Conservation (phyloP, 1,139 yeast species). For the Geotrichum carabidarum region DNA sequence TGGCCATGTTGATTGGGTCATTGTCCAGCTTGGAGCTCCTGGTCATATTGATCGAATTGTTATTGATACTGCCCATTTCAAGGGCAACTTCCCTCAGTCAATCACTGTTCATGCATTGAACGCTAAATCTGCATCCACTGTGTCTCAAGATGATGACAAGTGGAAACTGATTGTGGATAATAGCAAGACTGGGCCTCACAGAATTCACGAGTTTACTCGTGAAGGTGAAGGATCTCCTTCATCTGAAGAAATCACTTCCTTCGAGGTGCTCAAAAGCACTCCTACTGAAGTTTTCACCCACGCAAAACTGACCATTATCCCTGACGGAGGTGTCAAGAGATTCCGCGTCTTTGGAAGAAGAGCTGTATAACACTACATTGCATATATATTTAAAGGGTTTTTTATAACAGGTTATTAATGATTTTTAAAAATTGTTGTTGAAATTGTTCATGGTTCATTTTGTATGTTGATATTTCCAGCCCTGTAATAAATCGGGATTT, state of each 20-base stretch:
- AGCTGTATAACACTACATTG: constrained; percentile 3
- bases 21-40: constrained; percentile 67
- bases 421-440: not conserved
- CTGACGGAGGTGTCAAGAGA: constrained; percentile 95
- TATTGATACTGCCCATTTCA: constrained; percentile 86
- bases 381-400: not conserved
- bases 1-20: constrained; percentile 88
- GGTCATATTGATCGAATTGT: constrained; percentile 51
- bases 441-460: no score
- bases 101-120: constrained; percentile 47
- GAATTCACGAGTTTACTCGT: constrained; percentile 54
- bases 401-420: not conserved
- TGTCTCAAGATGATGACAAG: constrained; percentile 39
- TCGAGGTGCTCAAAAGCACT: constrained; percentile 14
- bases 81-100: constrained; percentile 89
- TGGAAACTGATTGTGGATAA: constrained; percentile 69
- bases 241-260: constrained; percentile 11
- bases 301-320: constrained; percentile 74
- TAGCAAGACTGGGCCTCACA: constrained; percentile 72
- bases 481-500: no score
- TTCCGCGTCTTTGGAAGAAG: constrained; percentile 65
- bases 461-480: no score
- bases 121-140: constrained; percentile 38
- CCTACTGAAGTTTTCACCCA: constrained; percentile 46
- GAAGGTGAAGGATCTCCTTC: constrained; percentile 29